Conservation (phyloP, 75 land plant species). For the Gnetum montanum region DNA sequence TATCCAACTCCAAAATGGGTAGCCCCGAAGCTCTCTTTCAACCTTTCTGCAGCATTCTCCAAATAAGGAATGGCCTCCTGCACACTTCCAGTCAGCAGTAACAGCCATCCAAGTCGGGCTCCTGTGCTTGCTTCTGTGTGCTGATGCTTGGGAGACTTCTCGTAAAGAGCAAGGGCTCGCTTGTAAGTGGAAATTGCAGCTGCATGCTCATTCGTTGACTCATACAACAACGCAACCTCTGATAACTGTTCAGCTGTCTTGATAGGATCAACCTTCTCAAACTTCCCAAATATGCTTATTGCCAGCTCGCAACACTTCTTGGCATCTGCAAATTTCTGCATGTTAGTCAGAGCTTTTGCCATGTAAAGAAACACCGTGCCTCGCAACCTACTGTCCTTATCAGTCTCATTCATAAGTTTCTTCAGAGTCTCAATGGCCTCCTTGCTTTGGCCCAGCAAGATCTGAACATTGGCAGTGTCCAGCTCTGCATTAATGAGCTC, state of each 20-base stretch:
- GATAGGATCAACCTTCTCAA: constrained; percentile 16
- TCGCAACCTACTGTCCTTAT: constrained; percentile 35
- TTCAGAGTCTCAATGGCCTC: constrained; percentile 48
- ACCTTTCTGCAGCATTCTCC: constrained; percentile 41
- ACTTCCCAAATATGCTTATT: constrained; percentile 32
- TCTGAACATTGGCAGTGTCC: constrained; percentile 68
- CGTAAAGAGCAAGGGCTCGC: constrained; percentile 29
- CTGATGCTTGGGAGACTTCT: constrained; percentile 43
- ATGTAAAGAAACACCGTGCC: constrained; percentile 33
- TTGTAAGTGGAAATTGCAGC: constrained; percentile 50
- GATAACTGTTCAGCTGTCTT: constrained; percentile 36
- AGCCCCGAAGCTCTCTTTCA: constrained; percentile 53
- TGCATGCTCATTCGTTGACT: constrained; percentile 51
- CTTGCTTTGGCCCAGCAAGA: constrained; percentile 55
- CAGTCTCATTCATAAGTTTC: constrained; percentile 43
- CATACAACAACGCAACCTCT: constrained; percentile 43
- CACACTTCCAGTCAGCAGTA: constrained; percentile 45
- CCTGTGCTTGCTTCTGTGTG: constrained; percentile 43
- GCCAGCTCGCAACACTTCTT: constrained; percentile 44
- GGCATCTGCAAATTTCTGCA: constrained; percentile 31
- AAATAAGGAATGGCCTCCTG: constrained; percentile 47
- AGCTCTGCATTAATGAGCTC: constrained; percentile 53
- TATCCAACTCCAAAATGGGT: constrained; percentile 57
- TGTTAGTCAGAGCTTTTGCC: constrained; percentile 32
- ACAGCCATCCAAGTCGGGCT: constrained; percentile 54